phyloP scores from a whole-genome alignment of 441 rosid species.

The Jatropha podagrica region DNA sequence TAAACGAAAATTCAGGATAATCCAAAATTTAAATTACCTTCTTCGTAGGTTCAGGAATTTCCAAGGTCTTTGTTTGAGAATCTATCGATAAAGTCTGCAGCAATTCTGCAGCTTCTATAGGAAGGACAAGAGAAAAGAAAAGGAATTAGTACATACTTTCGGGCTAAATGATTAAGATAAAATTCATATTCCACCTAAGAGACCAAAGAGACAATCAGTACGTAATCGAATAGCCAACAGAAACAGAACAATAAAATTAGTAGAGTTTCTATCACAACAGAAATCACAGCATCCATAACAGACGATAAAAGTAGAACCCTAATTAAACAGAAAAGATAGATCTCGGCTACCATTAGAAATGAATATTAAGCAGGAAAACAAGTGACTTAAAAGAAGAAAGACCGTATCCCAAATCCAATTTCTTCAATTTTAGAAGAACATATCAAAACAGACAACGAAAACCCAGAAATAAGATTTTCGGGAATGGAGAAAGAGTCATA shows the following conservation, averaged over 20 bases:
- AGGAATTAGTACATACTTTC: background rate
- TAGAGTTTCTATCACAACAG: background rate
- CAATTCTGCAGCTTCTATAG: conserved; percentile 73
- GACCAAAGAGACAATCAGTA: background rate
- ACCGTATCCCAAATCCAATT: background rate
- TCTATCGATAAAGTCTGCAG: conserved; percentile 77
- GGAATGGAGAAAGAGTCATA: conserved; percentile 43
- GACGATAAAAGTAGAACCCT: background rate
- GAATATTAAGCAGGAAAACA: background rate
- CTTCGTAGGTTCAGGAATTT: conserved; percentile 69
- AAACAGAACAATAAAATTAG: background rate
- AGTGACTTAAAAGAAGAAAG: background rate
- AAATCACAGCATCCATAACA: background rate
- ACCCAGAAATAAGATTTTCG: background rate
- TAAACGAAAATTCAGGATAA: background rate
- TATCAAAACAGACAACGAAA: background rate
- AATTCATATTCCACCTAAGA: background rate
- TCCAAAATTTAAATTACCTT: conserved; percentile 42
- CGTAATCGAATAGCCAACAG: background rate
- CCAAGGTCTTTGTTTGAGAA: conserved; percentile 58
- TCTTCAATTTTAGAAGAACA: conserved; percentile 1
- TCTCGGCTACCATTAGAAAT: background rate
- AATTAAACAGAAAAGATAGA: background rate
- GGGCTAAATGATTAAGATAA: too few relatives aligned
- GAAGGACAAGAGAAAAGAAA: conserved; percentile 43